Conservation (phyloP, 2,329 filamentous ascomycete species). For the Fusarium setosum region DNA sequence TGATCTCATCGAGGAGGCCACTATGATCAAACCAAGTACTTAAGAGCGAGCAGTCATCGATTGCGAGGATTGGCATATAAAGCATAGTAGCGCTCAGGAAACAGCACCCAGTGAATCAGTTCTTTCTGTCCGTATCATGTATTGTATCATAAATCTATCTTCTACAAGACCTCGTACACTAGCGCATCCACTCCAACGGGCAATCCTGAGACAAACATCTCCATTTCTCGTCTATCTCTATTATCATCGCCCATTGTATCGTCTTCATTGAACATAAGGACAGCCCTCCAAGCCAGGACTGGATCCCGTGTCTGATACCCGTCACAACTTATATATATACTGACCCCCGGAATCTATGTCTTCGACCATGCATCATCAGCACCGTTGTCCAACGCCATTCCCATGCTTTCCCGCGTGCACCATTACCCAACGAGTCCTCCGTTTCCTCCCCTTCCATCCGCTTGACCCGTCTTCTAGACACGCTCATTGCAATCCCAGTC, state of each 20-base stretch:
- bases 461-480: constrained; percentile 9
- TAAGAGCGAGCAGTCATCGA: too few relatives aligned
- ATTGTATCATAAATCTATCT: too few relatives aligned
- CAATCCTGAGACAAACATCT: constrained; percentile 9
- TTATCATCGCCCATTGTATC: constrained; percentile 35
- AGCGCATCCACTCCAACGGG: background rate
- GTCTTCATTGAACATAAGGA: constrained; percentile 20
- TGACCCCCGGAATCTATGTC: constrained; percentile 16
- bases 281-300: constrained; percentile 18
- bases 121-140: too few relatives aligned
- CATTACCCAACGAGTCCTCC: constrained; percentile 40
- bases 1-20: constrained; percentile 55
- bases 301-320: constrained; percentile 4
- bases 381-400: constrained; percentile 40
- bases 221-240: constrained; percentile 40
- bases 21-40: too few relatives aligned
- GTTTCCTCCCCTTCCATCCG: constrained; percentile 22
- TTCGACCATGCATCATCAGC: constrained; percentile 34
- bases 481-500: constrained; percentile 26
- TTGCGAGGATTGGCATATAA: too few relatives aligned
- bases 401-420: constrained; percentile 40
- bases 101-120: too few relatives aligned
- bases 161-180: too few relatives aligned
- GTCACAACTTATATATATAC: constrained; percentile 19
- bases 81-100: too few relatives aligned